These are phyloP conservation scores for Cucumis hystrix DNA, from an alignment of 306 rosid species.

Conservation along the genomic window DNA sequence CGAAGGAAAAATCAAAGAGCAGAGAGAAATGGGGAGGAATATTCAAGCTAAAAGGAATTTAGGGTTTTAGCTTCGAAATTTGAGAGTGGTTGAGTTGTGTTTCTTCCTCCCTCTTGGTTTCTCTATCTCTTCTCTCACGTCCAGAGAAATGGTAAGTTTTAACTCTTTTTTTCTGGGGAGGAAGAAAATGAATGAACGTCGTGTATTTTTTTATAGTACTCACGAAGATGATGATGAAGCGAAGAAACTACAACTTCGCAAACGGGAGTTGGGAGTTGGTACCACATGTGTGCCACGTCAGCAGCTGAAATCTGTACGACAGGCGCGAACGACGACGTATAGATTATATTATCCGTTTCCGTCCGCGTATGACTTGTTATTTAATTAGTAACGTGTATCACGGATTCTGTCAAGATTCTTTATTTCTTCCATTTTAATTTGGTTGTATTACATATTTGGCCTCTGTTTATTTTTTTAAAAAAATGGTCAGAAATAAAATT, in stretches of 20 bases:
- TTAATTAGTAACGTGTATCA: not conserved
- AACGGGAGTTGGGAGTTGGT: not conserved
- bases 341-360: not conserved
- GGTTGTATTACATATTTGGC: no score
- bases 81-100: not conserved
- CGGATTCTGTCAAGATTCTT: not conserved
- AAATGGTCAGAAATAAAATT: no score
- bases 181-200: not conserved
- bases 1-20: not conserved
- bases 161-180: not conserved
- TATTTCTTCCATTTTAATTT: not conserved
- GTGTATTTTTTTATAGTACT: not conserved
- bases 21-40: slow-evolving; percentile 2
- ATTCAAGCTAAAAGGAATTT: not conserved
- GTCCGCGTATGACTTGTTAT: not conserved
- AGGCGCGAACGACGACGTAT: not conserved
- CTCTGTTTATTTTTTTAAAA: no score
- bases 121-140: not conserved
- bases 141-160: not conserved
- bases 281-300: slow-evolving; percentile 1
- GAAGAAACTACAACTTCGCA: not conserved
- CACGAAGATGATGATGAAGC: not conserved
- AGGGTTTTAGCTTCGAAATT: slow-evolving; percentile 7
- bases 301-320: not conserved
- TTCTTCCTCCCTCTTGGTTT: not conserved